Evolutionary conservation across 1,139 yeast genomes (phyloP).

Genomic region (Chernovozyma aurita): DNA sequence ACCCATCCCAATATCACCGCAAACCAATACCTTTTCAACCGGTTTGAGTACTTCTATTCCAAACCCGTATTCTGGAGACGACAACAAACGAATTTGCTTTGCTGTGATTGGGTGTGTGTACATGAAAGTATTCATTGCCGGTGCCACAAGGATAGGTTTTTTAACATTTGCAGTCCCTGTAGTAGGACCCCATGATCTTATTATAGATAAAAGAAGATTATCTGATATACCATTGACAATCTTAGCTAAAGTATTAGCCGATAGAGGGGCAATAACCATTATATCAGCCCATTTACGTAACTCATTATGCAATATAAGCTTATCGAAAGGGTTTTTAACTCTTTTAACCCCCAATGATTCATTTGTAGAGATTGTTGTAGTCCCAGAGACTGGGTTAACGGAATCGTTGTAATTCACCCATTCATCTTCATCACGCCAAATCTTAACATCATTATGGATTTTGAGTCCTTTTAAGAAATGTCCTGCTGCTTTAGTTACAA

Average conservation of each 20-base stretch:
- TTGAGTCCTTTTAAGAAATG: slow-evolving; percentile 78
- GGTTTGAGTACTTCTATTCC: slow-evolving; percentile 81
- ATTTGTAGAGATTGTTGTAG: slow-evolving; percentile 13
- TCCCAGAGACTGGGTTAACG: slow-evolving; percentile 8
- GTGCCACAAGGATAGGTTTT: slow-evolving; percentile 83
- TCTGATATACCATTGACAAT: slow-evolving; percentile 89
- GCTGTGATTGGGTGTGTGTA: slow-evolving; percentile 92
- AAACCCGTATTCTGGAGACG: slow-evolving; percentile 36
- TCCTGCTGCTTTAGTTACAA: slow-evolving; percentile 78
- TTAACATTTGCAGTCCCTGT: slow-evolving; percentile 23
- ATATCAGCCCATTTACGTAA: slow-evolving; percentile 95
- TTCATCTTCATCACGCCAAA: slow-evolving; percentile 94
- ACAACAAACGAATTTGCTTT: slow-evolving; percentile 63
- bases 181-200: slow-evolving; percentile 86
- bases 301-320: slow-evolving; percentile 73
- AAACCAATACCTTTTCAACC: slow-evolving; percentile 85
- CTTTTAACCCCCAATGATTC: slow-evolving; percentile 24
- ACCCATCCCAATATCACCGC: slow-evolving; percentile 97
- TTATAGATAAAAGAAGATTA: slow-evolving; percentile 75
- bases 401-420: slow-evolving; percentile 61
- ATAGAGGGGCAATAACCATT: slow-evolving; percentile 83
- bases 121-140: slow-evolving; percentile 97
- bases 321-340: slow-evolving; percentile 37
- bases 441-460: slow-evolving; percentile 75
- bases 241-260: slow-evolving; percentile 91